Conservation (phyloP, 2,329 filamentous ascomycete genomes). For the Cladosporium sp. region DNA sequence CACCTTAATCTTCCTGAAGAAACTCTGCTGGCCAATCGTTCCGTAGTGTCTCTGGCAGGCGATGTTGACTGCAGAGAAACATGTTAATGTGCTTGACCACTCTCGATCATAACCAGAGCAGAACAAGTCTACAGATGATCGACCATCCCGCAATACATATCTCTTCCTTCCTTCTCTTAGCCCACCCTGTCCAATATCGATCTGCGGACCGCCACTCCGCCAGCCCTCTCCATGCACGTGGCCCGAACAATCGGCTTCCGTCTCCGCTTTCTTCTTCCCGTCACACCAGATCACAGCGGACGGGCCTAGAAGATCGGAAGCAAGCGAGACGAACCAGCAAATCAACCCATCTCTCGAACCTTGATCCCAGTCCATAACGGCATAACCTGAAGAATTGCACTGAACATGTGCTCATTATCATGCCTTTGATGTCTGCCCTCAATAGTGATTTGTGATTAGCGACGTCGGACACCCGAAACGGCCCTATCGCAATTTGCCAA, state of each 20-base stretch:
- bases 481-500: conserved; percentile 7
- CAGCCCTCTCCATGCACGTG: conserved; percentile 14
- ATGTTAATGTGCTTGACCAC: neutral
- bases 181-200: neutral
- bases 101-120: neutral
- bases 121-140: neutral
- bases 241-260: neutral
- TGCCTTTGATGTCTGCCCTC: neutral
- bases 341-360: neutral
- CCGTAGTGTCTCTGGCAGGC: neutral
- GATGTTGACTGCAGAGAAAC: neutral
- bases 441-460: neutral
- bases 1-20: conserved; percentile 22
- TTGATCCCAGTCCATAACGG: neutral
- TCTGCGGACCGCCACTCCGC: neutral
- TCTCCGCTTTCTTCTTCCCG: neutral
- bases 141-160: neutral
- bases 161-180: neutral
- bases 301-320: conserved; percentile 10
- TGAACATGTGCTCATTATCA: neutral
- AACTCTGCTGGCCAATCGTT: conserved; percentile 17
- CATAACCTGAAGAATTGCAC: neutral
- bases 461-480: neutral
- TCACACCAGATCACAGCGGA: neutral
- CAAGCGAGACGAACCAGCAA: neutral